Evolutionary conservation across 257 asterid genomes (phyloP).

Genomic region (Solanum etuberosum): DNA sequence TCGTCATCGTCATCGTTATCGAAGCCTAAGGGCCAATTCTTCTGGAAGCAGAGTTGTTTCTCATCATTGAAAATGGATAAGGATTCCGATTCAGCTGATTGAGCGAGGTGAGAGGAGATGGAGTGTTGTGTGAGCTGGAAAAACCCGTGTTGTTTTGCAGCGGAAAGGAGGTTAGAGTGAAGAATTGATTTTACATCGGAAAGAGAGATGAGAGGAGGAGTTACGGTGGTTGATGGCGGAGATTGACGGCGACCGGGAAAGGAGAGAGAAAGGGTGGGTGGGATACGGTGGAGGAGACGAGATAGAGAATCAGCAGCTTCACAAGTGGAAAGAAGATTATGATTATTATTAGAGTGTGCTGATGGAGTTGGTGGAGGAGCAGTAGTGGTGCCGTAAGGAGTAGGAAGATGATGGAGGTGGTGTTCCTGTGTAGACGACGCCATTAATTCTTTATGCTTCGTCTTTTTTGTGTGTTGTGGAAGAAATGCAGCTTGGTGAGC

Average conservation of each 20-base stretch:
- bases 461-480: too few species aligned
- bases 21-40: slow-evolving; percentile 68
- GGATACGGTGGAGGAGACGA: slow-evolving; percentile 54
- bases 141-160: slow-evolving; percentile 44
- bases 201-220: slow-evolving; percentile 32
- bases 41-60: slow-evolving; percentile 30
- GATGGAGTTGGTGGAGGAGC: slow-evolving; percentile 85
- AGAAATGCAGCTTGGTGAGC: too few species aligned
- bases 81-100: slow-evolving; percentile 34
- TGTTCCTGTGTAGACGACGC: slow-evolving; percentile 38
- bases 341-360: slow-evolving; percentile 12
- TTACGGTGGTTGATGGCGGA: slow-evolving; percentile 7
- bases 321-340: slow-evolving; percentile 10
- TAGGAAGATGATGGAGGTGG: slow-evolving; percentile 24
- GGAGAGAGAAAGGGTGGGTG: slow-evolving; percentile 45
- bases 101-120: slow-evolving; percentile 33
- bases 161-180: slow-evolving; percentile 27
- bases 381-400: slow-evolving; percentile 27
- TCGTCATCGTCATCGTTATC: slow-evolving; percentile 16
- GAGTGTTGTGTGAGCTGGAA: slow-evolving; percentile 57
- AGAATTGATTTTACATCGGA: slow-evolving; percentile 23
- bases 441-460: too few species aligned
- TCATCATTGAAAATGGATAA: slow-evolving; percentile 13
- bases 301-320: slow-evolving; percentile 36
- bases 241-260: slow-evolving; percentile 19